Conservation (phyloP, 2,329 filamentous ascomycete genomes). For the Colletotrichum tofieldiae region DNA sequence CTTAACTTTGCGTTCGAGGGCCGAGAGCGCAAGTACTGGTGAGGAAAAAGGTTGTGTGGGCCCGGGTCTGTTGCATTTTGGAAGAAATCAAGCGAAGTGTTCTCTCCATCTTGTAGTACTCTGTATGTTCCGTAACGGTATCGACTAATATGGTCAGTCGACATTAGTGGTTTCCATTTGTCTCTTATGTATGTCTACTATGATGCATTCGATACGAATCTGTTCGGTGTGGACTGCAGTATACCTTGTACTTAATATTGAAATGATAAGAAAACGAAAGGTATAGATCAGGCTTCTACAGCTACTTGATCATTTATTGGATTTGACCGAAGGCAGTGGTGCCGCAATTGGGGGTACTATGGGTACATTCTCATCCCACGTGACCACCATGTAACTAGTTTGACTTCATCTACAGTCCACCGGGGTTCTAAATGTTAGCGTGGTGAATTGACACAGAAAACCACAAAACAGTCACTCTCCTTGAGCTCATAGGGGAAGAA, state of each 20-base stretch:
- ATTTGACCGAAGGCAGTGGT: not conserved
- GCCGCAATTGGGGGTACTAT: not conserved
- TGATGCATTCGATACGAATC: not conserved
- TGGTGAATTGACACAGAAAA: no score
- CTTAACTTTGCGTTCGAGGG: conserved; percentile 87
- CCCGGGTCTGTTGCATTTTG: not conserved
- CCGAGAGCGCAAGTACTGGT: conserved; percentile 72
- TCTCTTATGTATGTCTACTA: not conserved
- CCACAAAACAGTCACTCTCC: no score
- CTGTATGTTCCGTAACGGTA: conserved; percentile 1
- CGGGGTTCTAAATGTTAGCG: no score
- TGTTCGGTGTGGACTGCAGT: not conserved
- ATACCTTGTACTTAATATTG: conserved; percentile 3
- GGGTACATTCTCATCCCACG: no score
- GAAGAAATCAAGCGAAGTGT: not conserved
- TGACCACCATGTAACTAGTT: not conserved
- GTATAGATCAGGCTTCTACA: not conserved
- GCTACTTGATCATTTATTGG: not conserved
- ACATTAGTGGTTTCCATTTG: conserved; percentile 11
- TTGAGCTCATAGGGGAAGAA: no score
- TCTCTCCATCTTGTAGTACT: not conserved
- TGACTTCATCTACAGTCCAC: not conserved
- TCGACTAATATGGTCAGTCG: conserved; percentile 2
- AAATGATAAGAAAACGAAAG: not conserved
- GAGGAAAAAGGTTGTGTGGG: not conserved